phyloP scores from a whole-genome alignment of 208 protist genomes.

The Crithidia acanthocephali region DNA sequence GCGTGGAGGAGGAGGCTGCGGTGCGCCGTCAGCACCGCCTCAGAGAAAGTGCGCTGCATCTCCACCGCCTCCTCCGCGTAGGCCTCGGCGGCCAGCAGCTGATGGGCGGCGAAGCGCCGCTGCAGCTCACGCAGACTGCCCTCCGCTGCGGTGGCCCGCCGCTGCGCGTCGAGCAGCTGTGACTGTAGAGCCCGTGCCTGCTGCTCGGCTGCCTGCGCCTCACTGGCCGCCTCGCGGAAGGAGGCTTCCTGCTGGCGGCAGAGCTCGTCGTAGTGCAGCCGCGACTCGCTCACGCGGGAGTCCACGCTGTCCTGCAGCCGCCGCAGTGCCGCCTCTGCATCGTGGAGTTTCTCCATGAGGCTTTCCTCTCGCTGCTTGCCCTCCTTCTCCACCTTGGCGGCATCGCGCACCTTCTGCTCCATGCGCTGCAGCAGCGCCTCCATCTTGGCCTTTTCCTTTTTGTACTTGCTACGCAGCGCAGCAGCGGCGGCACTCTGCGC shows the following conservation, averaged over 20 bases:
- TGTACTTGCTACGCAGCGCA: conserved; percentile 55
- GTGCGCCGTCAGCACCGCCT: conserved; percentile 17
- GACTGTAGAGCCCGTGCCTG: conserved; percentile 20
- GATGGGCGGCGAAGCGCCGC: conserved; percentile 20
- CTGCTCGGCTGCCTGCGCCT: conserved; percentile 35
- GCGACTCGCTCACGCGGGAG: conserved; percentile 30
- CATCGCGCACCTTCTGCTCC: conserved; percentile 39
- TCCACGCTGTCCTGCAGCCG: conserved; percentile 34
- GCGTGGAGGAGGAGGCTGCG: conserved; percentile 20
- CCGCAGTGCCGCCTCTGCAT: conserved; percentile 32
- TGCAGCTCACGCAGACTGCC: conserved; percentile 30
- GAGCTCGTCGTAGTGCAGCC: conserved; percentile 37
- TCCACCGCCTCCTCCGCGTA: conserved; percentile 44
- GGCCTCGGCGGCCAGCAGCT: conserved; percentile 17
- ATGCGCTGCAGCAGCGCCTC: conserved; percentile 52
- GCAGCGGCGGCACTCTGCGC: conserved; percentile 43
- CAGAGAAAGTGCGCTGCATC: conserved; percentile 26
- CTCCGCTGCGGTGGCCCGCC: conserved; percentile 16
- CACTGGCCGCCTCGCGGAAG: conserved; percentile 28
- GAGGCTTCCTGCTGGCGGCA: conserved; percentile 41
- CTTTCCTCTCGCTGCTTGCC: conserved; percentile 38
- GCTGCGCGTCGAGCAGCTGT: conserved; percentile 38
- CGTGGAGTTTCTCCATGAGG: conserved; percentile 32
- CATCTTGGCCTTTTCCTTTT: conserved; percentile 68
- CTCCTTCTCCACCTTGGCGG: conserved; percentile 48